A percentile compares a stretch with the other conserved stretches of the same genome.
Conservation (phyloP, 345 rosid species). For the Linum usitatissimum region DNA sequence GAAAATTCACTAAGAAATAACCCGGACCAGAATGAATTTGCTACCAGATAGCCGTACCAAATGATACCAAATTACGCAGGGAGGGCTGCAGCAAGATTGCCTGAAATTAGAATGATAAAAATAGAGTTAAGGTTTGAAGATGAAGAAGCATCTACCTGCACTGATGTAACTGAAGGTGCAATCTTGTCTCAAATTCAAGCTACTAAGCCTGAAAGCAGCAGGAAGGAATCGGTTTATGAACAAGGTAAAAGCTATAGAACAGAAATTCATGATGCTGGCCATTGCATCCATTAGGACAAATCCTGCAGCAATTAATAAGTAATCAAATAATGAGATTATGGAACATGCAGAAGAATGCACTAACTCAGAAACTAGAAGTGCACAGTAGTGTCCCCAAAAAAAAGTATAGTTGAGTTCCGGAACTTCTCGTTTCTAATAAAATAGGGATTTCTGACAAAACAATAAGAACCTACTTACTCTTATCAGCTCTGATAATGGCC, state of each 20-base stretch:
- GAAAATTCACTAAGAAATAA: no score
- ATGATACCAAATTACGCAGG: no score
- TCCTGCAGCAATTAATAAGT: slow-evolving; percentile 2
- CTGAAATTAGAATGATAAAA: not conserved
- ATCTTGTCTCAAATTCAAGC: not conserved
- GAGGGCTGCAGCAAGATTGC: no score
- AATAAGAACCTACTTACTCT: not conserved
- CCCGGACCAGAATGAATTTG: no score
- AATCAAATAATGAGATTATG: not conserved
- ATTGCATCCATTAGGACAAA: not conserved
- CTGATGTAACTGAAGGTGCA: slow-evolving; percentile 9
- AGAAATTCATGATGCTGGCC: not conserved
- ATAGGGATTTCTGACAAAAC: not conserved
- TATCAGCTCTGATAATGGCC: slow-evolving; percentile 12
- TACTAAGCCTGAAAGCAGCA: not conserved
- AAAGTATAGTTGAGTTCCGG: not conserved
- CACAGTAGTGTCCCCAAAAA: not conserved
- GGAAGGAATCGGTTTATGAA: slow-evolving; percentile 5
- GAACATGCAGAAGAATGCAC: not conserved
- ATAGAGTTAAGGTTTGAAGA: not conserved
- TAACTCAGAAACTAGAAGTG: not conserved
- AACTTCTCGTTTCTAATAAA: not conserved
- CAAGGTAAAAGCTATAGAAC: not conserved
- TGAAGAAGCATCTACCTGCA: slow-evolving; percentile 2
- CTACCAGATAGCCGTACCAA: no score